A percentile compares a stretch with the other conserved stretches of the same genome.
phyloP scores from a whole-genome alignment of 1,284 basidiomycete species.

The Ganoderma multipileum region DNA sequence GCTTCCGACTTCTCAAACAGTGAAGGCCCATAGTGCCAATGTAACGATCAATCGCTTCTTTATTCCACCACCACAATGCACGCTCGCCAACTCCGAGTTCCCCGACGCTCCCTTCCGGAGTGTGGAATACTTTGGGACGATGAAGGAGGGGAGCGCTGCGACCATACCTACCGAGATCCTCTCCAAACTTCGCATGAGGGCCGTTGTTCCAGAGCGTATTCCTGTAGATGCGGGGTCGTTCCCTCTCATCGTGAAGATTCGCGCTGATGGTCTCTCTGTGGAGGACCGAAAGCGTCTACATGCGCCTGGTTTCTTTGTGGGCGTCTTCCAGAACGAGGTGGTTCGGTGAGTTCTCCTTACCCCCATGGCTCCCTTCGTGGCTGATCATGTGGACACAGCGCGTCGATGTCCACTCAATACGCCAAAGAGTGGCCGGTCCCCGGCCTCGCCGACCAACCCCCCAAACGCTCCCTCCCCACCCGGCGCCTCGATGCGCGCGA shows the following conservation, averaged over 20 bases:
- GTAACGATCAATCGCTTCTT: slow-evolving; percentile 38
- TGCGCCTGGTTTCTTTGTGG: slow-evolving; percentile 58
- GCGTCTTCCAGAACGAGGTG: slow-evolving; percentile 67
- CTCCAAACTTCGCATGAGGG: slow-evolving; percentile 65
- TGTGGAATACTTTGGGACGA: slow-evolving; percentile 51
- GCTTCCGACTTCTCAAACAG: slow-evolving; percentile 15
- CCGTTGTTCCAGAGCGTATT: slow-evolving; percentile 62
- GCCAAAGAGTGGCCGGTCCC: slow-evolving; percentile 60
- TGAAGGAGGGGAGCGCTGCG: slow-evolving; percentile 32
- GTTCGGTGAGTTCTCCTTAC: slow-evolving; percentile 56
- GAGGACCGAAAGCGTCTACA: slow-evolving; percentile 58
- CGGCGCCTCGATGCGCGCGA: slow-evolving; percentile 43
- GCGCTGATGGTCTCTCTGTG: slow-evolving; percentile 56
- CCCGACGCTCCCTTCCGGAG: slow-evolving; percentile 31
- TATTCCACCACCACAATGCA: slow-evolving; percentile 25
- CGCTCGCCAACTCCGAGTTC: slow-evolving; percentile 25
- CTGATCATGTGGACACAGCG: slow-evolving; percentile 41
- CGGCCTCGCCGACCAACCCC: slow-evolving; percentile 62
- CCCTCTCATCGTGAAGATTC: slow-evolving; percentile 64
- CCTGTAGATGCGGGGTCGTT: slow-evolving; percentile 53
- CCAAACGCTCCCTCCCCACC: slow-evolving; percentile 54
- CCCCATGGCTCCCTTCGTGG: background rate
- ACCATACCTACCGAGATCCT: slow-evolving; percentile 60
- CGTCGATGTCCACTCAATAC: slow-evolving; percentile 47
- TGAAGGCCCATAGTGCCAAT: slow-evolving; percentile 2